Evolutionary conservation across 768 basidiomycete genomes (phyloP).

Genomic region (Boletellus sp.): DNA sequence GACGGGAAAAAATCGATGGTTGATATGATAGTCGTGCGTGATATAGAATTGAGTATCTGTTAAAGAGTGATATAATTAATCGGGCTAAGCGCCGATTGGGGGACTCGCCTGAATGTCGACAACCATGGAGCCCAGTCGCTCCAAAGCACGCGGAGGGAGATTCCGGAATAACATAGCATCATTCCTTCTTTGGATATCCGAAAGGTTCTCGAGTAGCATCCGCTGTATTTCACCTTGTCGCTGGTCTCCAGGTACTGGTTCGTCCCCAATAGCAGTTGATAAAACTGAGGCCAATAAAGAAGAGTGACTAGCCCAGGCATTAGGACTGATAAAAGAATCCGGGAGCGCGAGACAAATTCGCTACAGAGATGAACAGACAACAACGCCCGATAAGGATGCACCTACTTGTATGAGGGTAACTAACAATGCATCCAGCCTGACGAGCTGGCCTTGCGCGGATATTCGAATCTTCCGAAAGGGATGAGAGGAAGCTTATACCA

Average conservation of each 20-base stretch:
- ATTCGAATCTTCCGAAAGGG: slow-evolving; percentile 47
- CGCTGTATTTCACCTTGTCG: slow-evolving; percentile 44
- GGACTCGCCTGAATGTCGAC: slow-evolving; percentile 44
- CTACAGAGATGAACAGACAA: slow-evolving; percentile 34
- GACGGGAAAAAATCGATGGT: slow-evolving; percentile 56
- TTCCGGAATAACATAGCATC: slow-evolving; percentile 75
- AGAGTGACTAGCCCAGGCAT: slow-evolving; percentile 58
- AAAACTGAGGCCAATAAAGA: slow-evolving; percentile 38
- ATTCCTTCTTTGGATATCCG: slow-evolving; percentile 72
- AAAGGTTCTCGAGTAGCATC: slow-evolving; percentile 53
- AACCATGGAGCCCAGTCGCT: slow-evolving; percentile 59
- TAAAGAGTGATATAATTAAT: not conserved
- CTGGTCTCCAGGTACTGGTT: slow-evolving; percentile 14
- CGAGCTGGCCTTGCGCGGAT: slow-evolving; percentile 53
- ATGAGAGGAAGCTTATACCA: not conserved
- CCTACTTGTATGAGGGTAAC: slow-evolving; percentile 60
- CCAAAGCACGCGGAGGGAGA: slow-evolving; percentile 57
- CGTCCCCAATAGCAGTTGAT: slow-evolving; percentile 36
- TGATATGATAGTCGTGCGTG: slow-evolving; percentile 57
- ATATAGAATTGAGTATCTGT: slow-evolving; percentile 76
- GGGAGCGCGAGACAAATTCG: slow-evolving; percentile 67
- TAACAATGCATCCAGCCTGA: slow-evolving; percentile 49
- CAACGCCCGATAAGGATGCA: not conserved
- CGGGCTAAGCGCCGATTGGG: not conserved
- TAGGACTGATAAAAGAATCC: slow-evolving; percentile 72